Evolutionary conservation across 2,329 filamentous ascomycete species (phyloP).

Genomic region (Pseudogymnoascus sp.): DNA sequence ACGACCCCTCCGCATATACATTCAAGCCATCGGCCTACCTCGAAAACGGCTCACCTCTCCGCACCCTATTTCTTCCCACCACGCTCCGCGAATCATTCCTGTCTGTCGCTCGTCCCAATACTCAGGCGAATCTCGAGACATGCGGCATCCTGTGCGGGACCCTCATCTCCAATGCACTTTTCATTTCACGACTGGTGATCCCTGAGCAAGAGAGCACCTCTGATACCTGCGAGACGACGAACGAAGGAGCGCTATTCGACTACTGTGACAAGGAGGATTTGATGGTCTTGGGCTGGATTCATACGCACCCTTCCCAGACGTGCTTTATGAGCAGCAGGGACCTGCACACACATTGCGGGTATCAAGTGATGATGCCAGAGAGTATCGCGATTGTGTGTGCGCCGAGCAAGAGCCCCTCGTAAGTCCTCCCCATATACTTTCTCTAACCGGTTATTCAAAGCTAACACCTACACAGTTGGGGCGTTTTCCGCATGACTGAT

Average conservation of each 20-base stretch:
- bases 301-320: constrained; percentile 91
- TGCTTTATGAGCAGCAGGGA: constrained; percentile 97
- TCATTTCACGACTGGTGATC: constrained; percentile 80
- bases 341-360: constrained; percentile 85
- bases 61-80: constrained; percentile 78
- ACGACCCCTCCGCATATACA: constrained; percentile 44
- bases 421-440: constrained; percentile 29
- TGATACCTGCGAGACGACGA: constrained; percentile 91
- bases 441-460: constrained; percentile 13
- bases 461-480: constrained; percentile 49
- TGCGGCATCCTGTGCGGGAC: constrained; percentile 92
- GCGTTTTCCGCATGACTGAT: constrained; percentile 87
- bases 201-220: constrained; percentile 83
- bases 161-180: constrained; percentile 84
- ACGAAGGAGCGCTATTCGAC: constrained; percentile 76
- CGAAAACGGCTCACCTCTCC: constrained; percentile 78
- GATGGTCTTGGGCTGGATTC: constrained; percentile 90
- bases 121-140: constrained; percentile 74
- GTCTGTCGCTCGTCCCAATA: constrained; percentile 65
- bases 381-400: constrained; percentile 96
- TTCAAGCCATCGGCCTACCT: constrained; percentile 81
- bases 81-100: constrained; percentile 69
- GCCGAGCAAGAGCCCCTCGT: constrained; percentile 69
- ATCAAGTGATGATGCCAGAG: constrained; percentile 94
- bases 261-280: constrained; percentile 80